Evolutionary conservation across 2,329 filamentous ascomycete genomes (phyloP), one percentile per base, ranked within the genome.

Genomic region (Cucurbitaria berberidis): DNA sequence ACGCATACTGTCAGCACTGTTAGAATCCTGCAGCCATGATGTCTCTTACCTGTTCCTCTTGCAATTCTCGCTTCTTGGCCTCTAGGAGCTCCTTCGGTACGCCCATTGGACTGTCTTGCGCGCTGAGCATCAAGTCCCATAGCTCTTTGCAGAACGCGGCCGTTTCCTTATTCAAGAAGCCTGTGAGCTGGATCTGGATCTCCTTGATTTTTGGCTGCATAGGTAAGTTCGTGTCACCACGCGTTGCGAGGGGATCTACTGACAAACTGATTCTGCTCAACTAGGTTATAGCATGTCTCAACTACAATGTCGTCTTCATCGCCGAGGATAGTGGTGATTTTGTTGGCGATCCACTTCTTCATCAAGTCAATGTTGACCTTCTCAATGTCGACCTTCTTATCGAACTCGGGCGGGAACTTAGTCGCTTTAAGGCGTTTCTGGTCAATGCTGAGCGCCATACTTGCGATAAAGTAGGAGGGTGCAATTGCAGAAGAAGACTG

Each of bases 311-410:
- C 95, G 72, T 99, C 95, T 67, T 99, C 95, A 64, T 85, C 90
- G n/a, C 90, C 90, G 36, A 98, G 80, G 42, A 98, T 93, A 51
- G 91, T 88, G 21, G 89, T 90, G 51, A 99, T 91, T 74, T 89
- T 90, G 67, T 88, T 86, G 4, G 91, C 89, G 73, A 98, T 97
- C 95, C 95, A 99, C 81, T 92, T 97, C 83, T 97, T 97, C 87
- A 99, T 96, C 50, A 99, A 90, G 76, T 96, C 91, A 45, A 96
- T 82, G 73, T 99, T 97, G 76, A 99, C 92, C 80, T 98, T 98
- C 66, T 88, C 86, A 86, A 96, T 96, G 80, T 99, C 93, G 61
- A 99, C 95, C 80, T 97, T 97, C 74, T 90, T 87, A 72, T 85
- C 93, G 79, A 98, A 99, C 72, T 97, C 92, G 7, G 88, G 84